Conservation (phyloP, 352 stramenopile genomes). For the Phytophthora pini region DNA sequence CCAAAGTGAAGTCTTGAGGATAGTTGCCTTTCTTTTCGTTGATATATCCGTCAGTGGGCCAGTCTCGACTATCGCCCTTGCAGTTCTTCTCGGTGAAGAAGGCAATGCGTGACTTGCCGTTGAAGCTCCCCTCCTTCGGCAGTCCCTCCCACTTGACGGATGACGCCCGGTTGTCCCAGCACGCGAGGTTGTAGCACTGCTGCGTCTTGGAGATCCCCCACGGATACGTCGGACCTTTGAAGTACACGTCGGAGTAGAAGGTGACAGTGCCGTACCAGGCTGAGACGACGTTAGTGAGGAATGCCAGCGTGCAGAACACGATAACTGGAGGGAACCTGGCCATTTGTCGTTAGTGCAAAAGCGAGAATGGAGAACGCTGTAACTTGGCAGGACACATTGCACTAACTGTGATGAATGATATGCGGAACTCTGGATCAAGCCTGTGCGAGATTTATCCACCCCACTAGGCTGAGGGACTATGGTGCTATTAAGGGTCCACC, state of each 20-base stretch:
- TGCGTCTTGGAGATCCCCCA: conserved; percentile 32
- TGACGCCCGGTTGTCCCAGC: conserved; percentile 32
- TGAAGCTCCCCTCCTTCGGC: conserved; percentile 16
- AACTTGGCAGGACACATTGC: neutral
- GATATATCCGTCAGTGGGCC: conserved; percentile 26
- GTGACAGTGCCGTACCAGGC: conserved; percentile 28
- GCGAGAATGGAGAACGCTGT: neutral
- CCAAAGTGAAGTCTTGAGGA: conserved; percentile 30
- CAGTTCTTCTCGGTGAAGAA: conserved; percentile 38
- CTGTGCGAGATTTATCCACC: conserved; percentile 5
- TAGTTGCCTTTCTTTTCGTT: conserved; percentile 31
- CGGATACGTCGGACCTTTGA: conserved; percentile 19
- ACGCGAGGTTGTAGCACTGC: conserved; percentile 36
- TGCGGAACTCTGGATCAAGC: neutral
- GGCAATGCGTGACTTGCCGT: conserved; percentile 30
- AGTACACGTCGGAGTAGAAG: conserved; percentile 21
- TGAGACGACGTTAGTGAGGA: conserved; percentile 11
- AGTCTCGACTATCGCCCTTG: conserved; percentile 25
- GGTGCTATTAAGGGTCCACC: neutral
- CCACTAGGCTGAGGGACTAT: neutral
- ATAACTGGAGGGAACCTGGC: neutral
- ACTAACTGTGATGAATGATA: neutral
- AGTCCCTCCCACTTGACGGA: conserved; percentile 38
- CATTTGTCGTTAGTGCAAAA: conserved; percentile 6
- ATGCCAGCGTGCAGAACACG: neutral